Percentiles rank a stretch among this genome's conserved stretches.
Conservation (phyloP, 1,139 yeast species). For the Suhomyces choctaworum region DNA sequence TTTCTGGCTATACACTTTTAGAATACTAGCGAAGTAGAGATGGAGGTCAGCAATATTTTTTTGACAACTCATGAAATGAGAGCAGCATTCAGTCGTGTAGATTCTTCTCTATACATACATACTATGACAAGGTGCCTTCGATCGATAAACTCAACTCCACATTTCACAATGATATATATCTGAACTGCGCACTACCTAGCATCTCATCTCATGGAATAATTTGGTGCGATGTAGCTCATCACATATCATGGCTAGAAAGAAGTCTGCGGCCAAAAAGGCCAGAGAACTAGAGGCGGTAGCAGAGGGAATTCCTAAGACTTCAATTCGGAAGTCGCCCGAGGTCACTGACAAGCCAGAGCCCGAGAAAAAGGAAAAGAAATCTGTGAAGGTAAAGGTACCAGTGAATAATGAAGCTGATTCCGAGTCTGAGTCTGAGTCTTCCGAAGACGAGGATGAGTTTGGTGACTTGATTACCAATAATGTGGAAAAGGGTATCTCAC, state of each 20-base stretch:
- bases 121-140: no score
- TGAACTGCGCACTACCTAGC: constrained; percentile 8
- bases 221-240: not conserved
- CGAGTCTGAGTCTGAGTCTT: constrained; percentile 33
- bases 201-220: constrained; percentile 14
- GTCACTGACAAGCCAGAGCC: constrained; percentile 12
- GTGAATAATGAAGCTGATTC: constrained; percentile 11
- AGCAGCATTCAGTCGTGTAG: no score
- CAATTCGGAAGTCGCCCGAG: constrained; percentile 19
- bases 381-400: constrained; percentile 11
- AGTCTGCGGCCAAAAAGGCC: constrained; percentile 81
- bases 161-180: no score
- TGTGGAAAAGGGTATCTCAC: constrained; percentile 75
- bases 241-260: constrained; percentile 77
- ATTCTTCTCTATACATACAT: no score
- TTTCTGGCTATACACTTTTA: not conserved
- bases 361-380: constrained; percentile 1
- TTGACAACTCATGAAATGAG: no score
- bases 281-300: constrained; percentile 43
- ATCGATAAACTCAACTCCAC: no score
- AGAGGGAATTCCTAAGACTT: constrained; percentile 5
- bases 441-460: constrained; percentile 88
- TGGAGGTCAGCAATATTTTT: no score
- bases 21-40: no score
- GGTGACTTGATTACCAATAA: constrained; percentile 88